Base-by-base conservation (phyloP, 257 asterid species). In the Pogostemon cablin region DNA sequence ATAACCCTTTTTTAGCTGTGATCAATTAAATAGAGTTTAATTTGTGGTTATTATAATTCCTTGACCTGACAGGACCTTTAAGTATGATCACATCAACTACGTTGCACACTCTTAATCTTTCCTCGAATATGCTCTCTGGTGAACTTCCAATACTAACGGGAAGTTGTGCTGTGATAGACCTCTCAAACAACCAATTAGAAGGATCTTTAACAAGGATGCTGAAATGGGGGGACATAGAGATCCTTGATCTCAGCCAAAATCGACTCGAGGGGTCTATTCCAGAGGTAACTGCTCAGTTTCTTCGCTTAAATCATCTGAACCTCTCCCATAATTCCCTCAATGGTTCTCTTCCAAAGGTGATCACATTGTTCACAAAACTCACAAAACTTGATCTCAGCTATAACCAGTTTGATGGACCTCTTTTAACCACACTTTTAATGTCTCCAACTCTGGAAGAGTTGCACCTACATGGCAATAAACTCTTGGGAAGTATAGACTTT, bases 141-240 rank as follows among this genome's bases (percentile, higher is more conserved):
- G 96, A 91, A 52, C 95, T 93, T 72, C 99, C 99, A 6, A 64
- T 83, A n/a, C 55, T 89, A 75, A 87, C 91, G 0, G 99, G 99
- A 62, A 86, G 88, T 79, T 89, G 96, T 80, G 80, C 72, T 0
- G 87, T 87, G 3, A 56, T 93, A 62, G 99, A 93, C 66, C 83
- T 91, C 74, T 91, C 97, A 4, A 84, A 78, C 44, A 93, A 93
- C 83, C 91, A 79, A 48, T 87, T 93, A 40, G 92, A 78, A 71
- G 99, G 99, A 44, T 80, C 82, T 58, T 77, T 93, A 65, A 80
- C 88, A 7, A 73, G 91, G 71, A 65, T 91, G 83, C 82, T 79
- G 77, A 91, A 91, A 84, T 93, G 99, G 99, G 99, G 86, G 40
- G 85, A 87, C 76, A 52, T 93, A 25, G 97, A 91, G 78, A 61